phyloP scores from a whole-genome alignment of 2,329 filamentous ascomycete genomes.

The Clarireedia monteithiana region DNA sequence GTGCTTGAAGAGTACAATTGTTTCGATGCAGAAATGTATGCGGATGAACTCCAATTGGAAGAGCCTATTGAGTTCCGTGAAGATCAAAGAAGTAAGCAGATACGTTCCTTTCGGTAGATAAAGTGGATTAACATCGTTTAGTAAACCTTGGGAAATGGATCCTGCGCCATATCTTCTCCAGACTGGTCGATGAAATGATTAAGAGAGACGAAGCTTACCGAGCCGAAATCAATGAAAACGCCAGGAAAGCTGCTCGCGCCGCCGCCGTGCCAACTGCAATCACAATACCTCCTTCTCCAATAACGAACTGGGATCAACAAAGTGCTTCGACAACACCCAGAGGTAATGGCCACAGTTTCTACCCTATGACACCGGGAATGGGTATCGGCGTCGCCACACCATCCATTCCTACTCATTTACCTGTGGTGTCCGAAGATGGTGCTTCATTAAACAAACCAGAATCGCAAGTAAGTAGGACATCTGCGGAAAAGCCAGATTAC shows the following conservation, averaged over 20 bases:
- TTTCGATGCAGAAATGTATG: conserved; percentile 96
- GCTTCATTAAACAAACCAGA: conserved; percentile 46
- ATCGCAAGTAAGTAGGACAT: conserved; percentile 51
- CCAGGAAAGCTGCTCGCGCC: conserved; percentile 51
- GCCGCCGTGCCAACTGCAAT: conserved; percentile 45
- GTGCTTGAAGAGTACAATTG: conserved; percentile 91
- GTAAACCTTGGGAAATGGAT: conserved; percentile 98
- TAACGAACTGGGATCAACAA: conserved; percentile 31
- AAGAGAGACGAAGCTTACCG: conserved; percentile 69
- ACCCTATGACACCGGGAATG: conserved; percentile 63
- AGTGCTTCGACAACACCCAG: conserved; percentile 49
- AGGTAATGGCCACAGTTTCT: conserved; percentile 46
- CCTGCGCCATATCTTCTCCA: conserved; percentile 81
- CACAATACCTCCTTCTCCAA: conserved; percentile 41
- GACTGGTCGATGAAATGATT: conserved; percentile 85
- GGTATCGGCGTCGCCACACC: conserved; percentile 74
- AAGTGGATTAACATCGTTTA: conserved; percentile 33
- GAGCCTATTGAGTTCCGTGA: conserved; percentile 77
- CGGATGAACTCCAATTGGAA: conserved; percentile 72
- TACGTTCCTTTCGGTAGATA: conserved; percentile 2
- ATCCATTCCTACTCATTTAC: conserved; percentile 32
- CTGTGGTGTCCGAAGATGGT: conserved; percentile 41
- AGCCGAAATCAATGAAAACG: conserved; percentile 55
- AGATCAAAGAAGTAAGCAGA: conserved; percentile 75
- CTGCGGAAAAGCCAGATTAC: conserved; percentile 62